Evolutionary conservation across 352 stramenopile species (phyloP).

Genomic region (Globisporangium sylvaticum): DNA sequence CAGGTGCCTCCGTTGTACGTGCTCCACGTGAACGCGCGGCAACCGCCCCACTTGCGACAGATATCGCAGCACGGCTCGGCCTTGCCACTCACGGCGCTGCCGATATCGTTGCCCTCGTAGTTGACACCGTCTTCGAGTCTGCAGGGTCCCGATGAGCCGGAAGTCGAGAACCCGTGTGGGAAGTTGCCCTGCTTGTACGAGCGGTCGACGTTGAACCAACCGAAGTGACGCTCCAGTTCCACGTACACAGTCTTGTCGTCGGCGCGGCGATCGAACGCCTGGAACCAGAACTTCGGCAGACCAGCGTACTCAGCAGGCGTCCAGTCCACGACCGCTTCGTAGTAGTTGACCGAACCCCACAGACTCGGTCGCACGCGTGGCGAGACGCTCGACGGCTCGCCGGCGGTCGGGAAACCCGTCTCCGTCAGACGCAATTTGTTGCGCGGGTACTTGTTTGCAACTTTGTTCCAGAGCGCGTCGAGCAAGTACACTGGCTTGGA

Average conservation of each 20-base stretch:
- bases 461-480: constrained; percentile 18
- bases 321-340: constrained; percentile 27
- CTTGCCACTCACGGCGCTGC: constrained; percentile 12
- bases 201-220: constrained; percentile 24
- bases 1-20: constrained; percentile 47
- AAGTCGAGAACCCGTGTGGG: constrained; percentile 4
- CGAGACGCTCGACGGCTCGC: constrained; percentile 1
- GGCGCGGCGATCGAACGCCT: constrained; percentile 28
- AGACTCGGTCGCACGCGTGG: constrained; percentile 23
- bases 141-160: no score
- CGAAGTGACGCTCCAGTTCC: constrained; percentile 29
- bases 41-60: constrained; percentile 26
- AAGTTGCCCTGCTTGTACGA: constrained; percentile 19
- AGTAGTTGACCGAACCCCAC: constrained; percentile 21
- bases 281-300: constrained; percentile 36
- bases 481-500: constrained; percentile 14
- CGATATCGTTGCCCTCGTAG: constrained; percentile 23
- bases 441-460: constrained; percentile 19
- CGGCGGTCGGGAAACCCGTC: constrained; percentile 18
- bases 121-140: constrained; percentile 25
- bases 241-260: constrained; percentile 15
- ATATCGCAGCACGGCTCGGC: constrained; percentile 23
- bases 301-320: constrained; percentile 9
- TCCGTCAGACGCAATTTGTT: constrained; percentile 25
- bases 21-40: constrained; percentile 48